phyloP scores from a whole-genome alignment of 768 basidiomycete species.

The Lentinula lateritia region DNA sequence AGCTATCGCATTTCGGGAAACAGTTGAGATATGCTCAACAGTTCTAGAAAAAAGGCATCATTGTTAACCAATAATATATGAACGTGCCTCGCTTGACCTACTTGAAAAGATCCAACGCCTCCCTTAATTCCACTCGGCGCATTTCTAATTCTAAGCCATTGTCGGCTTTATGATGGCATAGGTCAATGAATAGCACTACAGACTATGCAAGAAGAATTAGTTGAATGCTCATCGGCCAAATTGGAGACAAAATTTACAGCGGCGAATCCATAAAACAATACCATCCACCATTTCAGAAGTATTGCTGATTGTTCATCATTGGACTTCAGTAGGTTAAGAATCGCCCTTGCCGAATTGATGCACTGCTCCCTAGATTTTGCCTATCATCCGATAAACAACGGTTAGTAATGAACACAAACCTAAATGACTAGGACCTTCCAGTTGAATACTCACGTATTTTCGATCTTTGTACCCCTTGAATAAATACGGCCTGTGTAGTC shows the following conservation, averaged over 20 bases:
- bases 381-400: constrained; percentile 1
- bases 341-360: constrained; percentile 17
- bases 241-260: constrained; percentile 12
- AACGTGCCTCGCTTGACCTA: neutral
- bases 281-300: constrained; percentile 20
- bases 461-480: constrained; percentile 19
- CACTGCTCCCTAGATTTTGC: constrained; percentile 18
- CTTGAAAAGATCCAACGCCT: constrained; percentile 19
- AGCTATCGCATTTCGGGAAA: constrained; percentile 18
- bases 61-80: neutral
- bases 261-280: constrained; percentile 19
- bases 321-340: constrained; percentile 16
- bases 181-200: constrained; percentile 21
- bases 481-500: constrained; percentile 20
- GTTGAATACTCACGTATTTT: constrained; percentile 15
- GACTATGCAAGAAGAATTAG: constrained; percentile 9
- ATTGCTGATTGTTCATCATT: constrained; percentile 15
- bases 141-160: constrained; percentile 11
- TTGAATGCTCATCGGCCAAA: neutral
- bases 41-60: neutral
- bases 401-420: too few species aligned
- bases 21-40: constrained; percentile 13
- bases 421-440: neutral
- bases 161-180: constrained; percentile 17
- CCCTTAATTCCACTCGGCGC: constrained; percentile 14